Evolutionary conservation across 75 land plant species (phyloP).

Genomic region (Adiantum capillusveneris): DNA sequence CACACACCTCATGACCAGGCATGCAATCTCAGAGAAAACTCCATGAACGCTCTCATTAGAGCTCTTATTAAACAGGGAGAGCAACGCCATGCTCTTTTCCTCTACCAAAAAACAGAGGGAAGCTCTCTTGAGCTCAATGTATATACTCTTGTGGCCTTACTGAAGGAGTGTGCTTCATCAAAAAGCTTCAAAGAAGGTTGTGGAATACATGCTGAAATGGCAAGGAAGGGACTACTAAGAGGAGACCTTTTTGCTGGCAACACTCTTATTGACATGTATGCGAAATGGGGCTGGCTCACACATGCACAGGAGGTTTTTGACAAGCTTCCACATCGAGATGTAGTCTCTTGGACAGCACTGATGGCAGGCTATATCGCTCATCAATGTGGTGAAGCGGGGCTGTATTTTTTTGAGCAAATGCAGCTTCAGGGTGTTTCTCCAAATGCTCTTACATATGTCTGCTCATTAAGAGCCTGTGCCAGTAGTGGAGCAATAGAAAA

Average conservation of each 20-base stretch:
- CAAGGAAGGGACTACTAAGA: background rate
- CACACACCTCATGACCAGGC: no score
- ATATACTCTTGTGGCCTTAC: background rate
- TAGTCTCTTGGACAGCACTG: conserved; percentile 69
- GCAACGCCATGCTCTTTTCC: background rate
- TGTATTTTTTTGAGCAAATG: conserved; percentile 40
- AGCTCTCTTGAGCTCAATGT: background rate
- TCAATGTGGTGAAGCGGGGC: conserved; percentile 24
- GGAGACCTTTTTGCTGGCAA: conserved; percentile 42
- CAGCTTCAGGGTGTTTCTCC: conserved; percentile 22
- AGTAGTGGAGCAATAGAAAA: conserved; percentile 27
- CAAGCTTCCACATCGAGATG: conserved; percentile 37
- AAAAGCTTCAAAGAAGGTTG: background rate
- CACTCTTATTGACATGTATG: conserved; percentile 39
- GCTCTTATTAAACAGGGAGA: no score
- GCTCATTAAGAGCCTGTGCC: conserved; percentile 34
- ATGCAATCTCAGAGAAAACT: no score
- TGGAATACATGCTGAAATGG: background rate
- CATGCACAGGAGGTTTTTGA: conserved; percentile 40
- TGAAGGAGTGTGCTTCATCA: background rate
- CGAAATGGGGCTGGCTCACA: conserved; percentile 20
- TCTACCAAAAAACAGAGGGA: background rate
- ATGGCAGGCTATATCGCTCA: conserved; percentile 47
- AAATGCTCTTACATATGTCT: conserved; percentile 49
- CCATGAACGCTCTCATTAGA: no score